Percentiles rank a stretch among this genome's conserved stretches.
Conservation (phyloP, 345 rosid species). For the Populus deltoides region DNA sequence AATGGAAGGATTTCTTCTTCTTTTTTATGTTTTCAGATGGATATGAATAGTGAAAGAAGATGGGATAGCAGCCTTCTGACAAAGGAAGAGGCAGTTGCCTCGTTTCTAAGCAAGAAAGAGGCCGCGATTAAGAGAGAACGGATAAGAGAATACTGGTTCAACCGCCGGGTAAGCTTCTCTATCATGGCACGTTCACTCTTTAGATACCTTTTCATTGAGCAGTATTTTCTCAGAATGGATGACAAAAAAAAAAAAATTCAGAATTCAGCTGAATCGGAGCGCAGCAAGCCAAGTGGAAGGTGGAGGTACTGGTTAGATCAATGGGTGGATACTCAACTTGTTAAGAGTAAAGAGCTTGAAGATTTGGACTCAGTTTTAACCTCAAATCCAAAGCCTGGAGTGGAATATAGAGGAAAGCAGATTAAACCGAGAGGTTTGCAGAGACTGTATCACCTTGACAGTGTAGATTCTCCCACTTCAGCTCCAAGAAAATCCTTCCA, state of each 20-base stretch:
- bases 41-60: slow-evolving; percentile 55
- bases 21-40: slow-evolving; percentile 46
- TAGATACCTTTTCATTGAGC: background rate
- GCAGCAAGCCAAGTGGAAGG: slow-evolving; percentile 53
- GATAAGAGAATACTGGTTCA: slow-evolving; percentile 54
- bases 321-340: slow-evolving; percentile 77
- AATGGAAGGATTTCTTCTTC: background rate
- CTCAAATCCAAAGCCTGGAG: slow-evolving; percentile 35
- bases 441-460: slow-evolving; percentile 26
- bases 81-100: slow-evolving; percentile 67
- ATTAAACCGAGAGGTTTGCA: slow-evolving; percentile 40
- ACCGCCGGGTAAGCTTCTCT: slow-evolving; percentile 55
- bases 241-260: slow-evolving; percentile 21
- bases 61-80: slow-evolving; percentile 86
- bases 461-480: slow-evolving; percentile 32
- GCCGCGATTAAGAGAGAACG: slow-evolving; percentile 65
- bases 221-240: background rate
- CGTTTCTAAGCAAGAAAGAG: slow-evolving; percentile 64
- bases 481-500: slow-evolving; percentile 48
- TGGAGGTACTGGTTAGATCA: slow-evolving; percentile 87
- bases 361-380: slow-evolving; percentile 57
- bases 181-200: background rate
- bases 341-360: slow-evolving; percentile 73
- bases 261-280: slow-evolving; percentile 80
- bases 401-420: slow-evolving; percentile 41